Conservation (phyloP, 129 eudicot genomes). For the Centrapalus pauciflorus region DNA sequence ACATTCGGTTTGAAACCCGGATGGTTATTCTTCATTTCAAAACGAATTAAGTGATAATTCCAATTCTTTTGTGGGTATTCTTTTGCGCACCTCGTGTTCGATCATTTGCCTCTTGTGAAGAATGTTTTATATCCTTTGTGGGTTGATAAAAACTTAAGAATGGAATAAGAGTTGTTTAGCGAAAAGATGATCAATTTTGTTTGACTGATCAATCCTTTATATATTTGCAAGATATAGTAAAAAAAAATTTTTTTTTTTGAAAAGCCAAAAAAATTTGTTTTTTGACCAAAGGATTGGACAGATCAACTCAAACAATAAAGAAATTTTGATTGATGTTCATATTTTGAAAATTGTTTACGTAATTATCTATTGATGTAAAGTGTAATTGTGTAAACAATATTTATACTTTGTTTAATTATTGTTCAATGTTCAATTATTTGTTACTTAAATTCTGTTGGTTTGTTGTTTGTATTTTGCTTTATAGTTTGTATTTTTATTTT, state of each 20-base stretch:
- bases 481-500: no score
- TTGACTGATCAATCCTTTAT: not conserved
- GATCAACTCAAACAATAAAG: no score
- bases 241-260: no score
- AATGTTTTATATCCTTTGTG: not conserved
- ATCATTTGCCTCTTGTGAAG: conserved; percentile 6
- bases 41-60: not conserved
- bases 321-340: no score
- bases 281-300: no score
- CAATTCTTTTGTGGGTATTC: not conserved
- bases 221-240: not conserved
- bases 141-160: not conserved
- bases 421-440: no score
- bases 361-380: no score
- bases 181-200: conserved; percentile 39
- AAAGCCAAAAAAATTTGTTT: not conserved
- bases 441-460: no score
- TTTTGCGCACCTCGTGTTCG: conserved; percentile 16
- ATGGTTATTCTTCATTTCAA: not conserved
- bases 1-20: not conserved
- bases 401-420: no score
- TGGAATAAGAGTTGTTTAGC: not conserved
- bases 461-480: no score
- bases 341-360: no score
- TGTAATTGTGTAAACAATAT: no score